phyloP scores from a whole-genome alignment of 306 rosid genomes.

The Pyrus communis region DNA sequence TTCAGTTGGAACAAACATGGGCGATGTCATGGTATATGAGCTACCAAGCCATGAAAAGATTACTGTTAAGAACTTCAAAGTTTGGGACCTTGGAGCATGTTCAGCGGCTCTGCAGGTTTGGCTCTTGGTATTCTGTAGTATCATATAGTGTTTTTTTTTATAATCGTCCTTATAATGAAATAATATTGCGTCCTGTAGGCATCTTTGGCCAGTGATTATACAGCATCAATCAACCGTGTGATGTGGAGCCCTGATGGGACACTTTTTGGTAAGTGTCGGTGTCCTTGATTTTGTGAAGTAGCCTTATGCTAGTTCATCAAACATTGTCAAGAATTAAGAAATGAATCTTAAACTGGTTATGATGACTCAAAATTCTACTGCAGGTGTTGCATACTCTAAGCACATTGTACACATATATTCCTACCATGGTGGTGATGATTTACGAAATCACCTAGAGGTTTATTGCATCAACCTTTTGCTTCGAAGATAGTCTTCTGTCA shows the following conservation, averaged over 20 bases:
- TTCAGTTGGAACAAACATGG: conserved; percentile 90
- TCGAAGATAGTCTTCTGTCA: conserved; percentile 10
- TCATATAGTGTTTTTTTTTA: not conserved
- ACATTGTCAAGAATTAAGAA: not conserved
- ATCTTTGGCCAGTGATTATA: conserved; percentile 61
- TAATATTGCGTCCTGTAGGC: conserved; percentile 43
- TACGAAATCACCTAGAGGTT: conserved; percentile 92
- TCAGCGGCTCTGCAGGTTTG: conserved; percentile 78
- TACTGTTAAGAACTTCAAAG: conserved; percentile 71
- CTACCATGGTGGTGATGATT: conserved; percentile 81
- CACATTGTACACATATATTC: conserved; percentile 87
- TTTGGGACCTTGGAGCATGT: conserved; percentile 66
- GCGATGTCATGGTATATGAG: conserved; percentile 89
- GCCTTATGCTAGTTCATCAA: conserved; percentile 11
- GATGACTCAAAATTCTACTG: conserved; percentile 13
- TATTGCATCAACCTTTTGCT: conserved; percentile 18
- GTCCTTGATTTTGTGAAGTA: not conserved
- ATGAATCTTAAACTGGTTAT: conserved; percentile 15
- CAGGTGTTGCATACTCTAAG: conserved; percentile 99
- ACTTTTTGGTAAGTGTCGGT: conserved; percentile 56
- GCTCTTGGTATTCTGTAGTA: conserved; percentile 8
- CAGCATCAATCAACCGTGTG: conserved; percentile 84
- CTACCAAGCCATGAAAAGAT: conserved; percentile 71
- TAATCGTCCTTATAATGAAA: conserved; percentile 8
- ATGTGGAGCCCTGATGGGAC: conserved; percentile 97